Conservation (phyloP, 2,329 filamentous ascomycete genomes). For the Decorospora gaudefroyi region DNA sequence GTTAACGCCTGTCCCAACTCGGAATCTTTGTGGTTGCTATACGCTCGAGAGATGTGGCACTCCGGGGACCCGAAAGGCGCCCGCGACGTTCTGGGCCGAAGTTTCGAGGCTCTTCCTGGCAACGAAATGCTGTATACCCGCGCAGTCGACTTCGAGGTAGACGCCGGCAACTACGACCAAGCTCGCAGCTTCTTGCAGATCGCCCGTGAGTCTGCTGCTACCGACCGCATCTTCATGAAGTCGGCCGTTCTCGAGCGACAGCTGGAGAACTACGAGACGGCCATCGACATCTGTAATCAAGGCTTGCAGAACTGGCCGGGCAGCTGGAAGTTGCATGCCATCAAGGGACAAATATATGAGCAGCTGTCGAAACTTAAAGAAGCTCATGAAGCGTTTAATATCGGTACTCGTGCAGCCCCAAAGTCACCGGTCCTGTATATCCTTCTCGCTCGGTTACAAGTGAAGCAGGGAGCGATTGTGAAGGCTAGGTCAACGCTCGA, state of each 20-base stretch:
- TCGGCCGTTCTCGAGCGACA: constrained; percentile 92
- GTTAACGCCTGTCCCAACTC: constrained; percentile 91
- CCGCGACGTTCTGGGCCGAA: constrained; percentile 79
- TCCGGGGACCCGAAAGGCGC: constrained; percentile 86
- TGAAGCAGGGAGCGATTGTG: constrained; percentile 78
- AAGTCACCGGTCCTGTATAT: constrained; percentile 88
- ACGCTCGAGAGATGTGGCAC: constrained; percentile 93
- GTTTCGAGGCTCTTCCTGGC: constrained; percentile 93
- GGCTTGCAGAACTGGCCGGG: constrained; percentile 85
- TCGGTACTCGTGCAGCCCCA: constrained; percentile 84
- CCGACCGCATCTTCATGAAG: constrained; percentile 97
- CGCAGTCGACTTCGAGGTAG: constrained; percentile 93
- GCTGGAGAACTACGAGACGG: constrained; percentile 74
- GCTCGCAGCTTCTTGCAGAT: constrained; percentile 80
- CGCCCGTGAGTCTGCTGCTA: constrained; percentile 85
- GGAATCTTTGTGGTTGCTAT: constrained; percentile 92
- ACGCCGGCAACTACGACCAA: constrained; percentile 79
- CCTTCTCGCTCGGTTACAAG: constrained; percentile 84
- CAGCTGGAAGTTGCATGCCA: constrained; percentile 92
- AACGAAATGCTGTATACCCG: constrained; percentile 98
- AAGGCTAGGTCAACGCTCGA: constrained; percentile 95
- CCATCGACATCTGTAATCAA: constrained; percentile 84
- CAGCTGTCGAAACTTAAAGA: constrained; percentile 76
- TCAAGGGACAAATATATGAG: constrained; percentile 98
- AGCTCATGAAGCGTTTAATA: constrained; percentile 85